Base-by-base conservation (phyloP, 129 eudicot species). In the Apium graveolens region DNA sequence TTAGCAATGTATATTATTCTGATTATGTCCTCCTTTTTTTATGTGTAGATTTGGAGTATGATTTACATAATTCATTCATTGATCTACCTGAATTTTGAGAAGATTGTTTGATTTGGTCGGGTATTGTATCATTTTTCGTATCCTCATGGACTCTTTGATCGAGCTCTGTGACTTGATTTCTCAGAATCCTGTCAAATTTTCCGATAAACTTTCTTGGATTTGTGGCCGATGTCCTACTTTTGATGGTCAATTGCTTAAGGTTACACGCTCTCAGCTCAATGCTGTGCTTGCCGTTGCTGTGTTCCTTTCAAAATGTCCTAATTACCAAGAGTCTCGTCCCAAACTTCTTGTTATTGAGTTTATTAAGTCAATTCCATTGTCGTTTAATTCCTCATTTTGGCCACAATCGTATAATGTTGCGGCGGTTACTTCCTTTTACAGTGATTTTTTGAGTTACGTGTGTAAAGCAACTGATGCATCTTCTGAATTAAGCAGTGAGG, bases 131-230 rank as follows among this genome's bases (percentile, higher is more conserved):
- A 35, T 37, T 18, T n/a, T 60, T 65, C 21, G 35, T 12, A 29
- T 63, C 6, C 76, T 73, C 5, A 95, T 95, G 99, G 97, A 95
- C 80, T 80, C 99, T 74, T 77, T 95, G 83, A 76, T 84, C 29
- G 96, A 95, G 96, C 91, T 95, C 2, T 95, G 96, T 80, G 96
- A 95, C 86, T 74, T 95, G 83, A 92, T 95, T 78, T 88, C 90
- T 24, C 88, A 90, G 69, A 84, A 87, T 79, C 97, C 99, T 41
- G 79, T 70, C 12, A 85, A 87, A 82, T 95, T 90, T 46, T 27
- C 80, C 13, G 96, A 92, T 31, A 95, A 95, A 81, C 77, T 95
- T 18, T 83, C 81, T 14, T 95, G 99, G 99, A 88, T 95, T 80
- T 92, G 94, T 80, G 80, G 86, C 69, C 89, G 96, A 32, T 95